Evolutionary conservation across 768 basidiomycete species (phyloP).

Genomic region (Ramaria sp.): DNA sequence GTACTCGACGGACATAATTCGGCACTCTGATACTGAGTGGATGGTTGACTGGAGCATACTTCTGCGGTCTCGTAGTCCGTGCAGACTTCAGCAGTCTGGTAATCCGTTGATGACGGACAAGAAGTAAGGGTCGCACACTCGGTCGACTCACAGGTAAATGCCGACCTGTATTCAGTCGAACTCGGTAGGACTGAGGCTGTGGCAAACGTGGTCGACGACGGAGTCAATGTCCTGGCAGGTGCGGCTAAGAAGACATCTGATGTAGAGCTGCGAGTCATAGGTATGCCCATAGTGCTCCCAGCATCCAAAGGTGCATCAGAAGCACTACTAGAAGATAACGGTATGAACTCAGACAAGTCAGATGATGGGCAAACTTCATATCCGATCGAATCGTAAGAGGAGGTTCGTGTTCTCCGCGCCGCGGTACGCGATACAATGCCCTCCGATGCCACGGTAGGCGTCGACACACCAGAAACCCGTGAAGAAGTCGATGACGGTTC

Average conservation of each 20-base stretch:
- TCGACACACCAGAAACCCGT: background rate
- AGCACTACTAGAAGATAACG: constrained; percentile 1
- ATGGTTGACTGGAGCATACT: constrained; percentile 19
- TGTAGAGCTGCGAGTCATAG: background rate
- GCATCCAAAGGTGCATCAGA: background rate
- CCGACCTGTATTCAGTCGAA: constrained; percentile 26
- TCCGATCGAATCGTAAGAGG: constrained; percentile 8
- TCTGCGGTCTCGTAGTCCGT: constrained; percentile 18
- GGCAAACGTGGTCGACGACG: constrained; percentile 14
- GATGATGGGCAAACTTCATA: constrained; percentile 7
- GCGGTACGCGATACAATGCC: background rate
- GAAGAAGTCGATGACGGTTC: background rate
- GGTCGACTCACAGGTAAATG: constrained; percentile 38
- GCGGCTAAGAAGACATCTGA: constrained; percentile 1
- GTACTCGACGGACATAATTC: constrained; percentile 21
- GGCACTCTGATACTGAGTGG: constrained; percentile 42
- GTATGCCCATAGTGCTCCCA: background rate
- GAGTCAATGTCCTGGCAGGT: constrained; percentile 16
- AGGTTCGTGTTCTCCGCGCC: background rate
- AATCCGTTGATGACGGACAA: constrained; percentile 22
- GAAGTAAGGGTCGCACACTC: constrained; percentile 9
- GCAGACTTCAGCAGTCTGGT: constrained; percentile 31
- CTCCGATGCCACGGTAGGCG: background rate
- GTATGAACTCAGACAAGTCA: constrained; percentile 7
- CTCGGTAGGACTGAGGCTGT: constrained; percentile 22